phyloP scores from a whole-genome alignment of 106 monocot species.

The Dendrobium officinale region DNA sequence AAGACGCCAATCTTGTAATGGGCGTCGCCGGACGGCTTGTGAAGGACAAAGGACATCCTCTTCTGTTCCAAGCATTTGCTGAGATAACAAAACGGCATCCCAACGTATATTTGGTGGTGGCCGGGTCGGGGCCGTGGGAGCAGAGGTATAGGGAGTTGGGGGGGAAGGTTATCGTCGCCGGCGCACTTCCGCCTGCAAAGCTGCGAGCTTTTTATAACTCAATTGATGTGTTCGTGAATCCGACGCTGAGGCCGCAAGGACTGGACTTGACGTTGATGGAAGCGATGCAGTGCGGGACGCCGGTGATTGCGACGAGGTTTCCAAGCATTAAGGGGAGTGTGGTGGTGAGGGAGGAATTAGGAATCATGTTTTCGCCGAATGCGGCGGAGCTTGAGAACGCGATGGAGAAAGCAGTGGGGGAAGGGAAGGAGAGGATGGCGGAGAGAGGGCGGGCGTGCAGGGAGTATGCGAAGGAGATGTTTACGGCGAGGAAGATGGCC shows the following conservation, averaged over 20 bases:
- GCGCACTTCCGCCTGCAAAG: conserved; percentile 49
- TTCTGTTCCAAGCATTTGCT: conserved; percentile 69
- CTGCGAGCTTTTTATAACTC: conserved; percentile 90
- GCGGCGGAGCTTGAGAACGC: conserved; percentile 44
- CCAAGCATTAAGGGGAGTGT: conserved; percentile 88
- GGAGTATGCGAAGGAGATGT: conserved; percentile 64
- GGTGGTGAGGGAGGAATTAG: conserved; percentile 74
- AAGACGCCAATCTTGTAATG: conserved; percentile 45
- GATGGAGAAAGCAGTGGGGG: conserved; percentile 55
- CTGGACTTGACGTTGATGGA: conserved; percentile 93
- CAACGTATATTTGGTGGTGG: conserved; percentile 58
- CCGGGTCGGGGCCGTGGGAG: conserved; percentile 88
- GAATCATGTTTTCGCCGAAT: conserved; percentile 82
- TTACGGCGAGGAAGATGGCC: conserved; percentile 82
- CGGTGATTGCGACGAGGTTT: conserved; percentile 78
- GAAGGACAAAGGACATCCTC: conserved; percentile 88
- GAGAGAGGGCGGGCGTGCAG: conserved; percentile 60
- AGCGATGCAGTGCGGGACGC: conserved; percentile 94
- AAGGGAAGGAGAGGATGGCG: conserved; percentile 42
- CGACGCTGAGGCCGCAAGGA: conserved; percentile 91
- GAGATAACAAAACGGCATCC: conserved; percentile 26
- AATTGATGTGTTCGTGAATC: conserved; percentile 88
- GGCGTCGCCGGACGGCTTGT: conserved; percentile 89
- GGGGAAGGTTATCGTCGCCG: conserved; percentile 41
- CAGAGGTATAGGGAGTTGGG: conserved; percentile 64